Base-by-base conservation (phyloP, 2,329 filamentous ascomycete species). In the Colletotrichum sp. region DNA sequence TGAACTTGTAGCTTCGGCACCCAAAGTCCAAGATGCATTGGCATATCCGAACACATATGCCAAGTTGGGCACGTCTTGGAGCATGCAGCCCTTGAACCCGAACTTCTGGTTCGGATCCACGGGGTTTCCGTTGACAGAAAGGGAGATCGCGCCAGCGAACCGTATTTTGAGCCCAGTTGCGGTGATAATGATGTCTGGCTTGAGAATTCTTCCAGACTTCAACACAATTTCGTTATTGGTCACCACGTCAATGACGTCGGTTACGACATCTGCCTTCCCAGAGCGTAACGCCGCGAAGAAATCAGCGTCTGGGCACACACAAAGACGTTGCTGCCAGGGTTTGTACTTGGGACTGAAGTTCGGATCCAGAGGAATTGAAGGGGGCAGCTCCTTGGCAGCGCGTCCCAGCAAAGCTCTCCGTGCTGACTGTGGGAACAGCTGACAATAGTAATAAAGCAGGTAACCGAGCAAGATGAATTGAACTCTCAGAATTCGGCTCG, bases 271-370 rank as follows among this genome's bases (percentile, higher is more conserved):
- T 15, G 80, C 85, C 59, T 83, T 87, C 28, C 85, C 84, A 2
- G 78, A 82, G 2, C 83, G 82, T 16, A 89, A 80, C 0, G 85
- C 83, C 8, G 80, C 71, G 77, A 85, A 90, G 71, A 90, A 88
- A 78, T 89, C 88, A 0, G 86, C 87, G 32, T 88, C 84, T 21
- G 84, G 81, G 2, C 80, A 90, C 34, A 93, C 85, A 79, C 93
- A 95, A 21, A 95, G 84, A 2, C 94, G 90, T 80, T 95, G 94
- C 70, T 95, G 89, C 92, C 93, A 92, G 0, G 91, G 91, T 8
- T 88, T 87, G 73, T 92, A 92, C 1, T 81, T 80, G 0, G 90
- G 90, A 24, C 85, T 85, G 83, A 92, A 92, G 79, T 92, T 87
- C 2, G 89, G 89, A n/a, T 91, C 87, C 76, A 85, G 81, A 2